These are phyloP conservation scores for Trichoderma aggressivum DNA, from an alignment of 2,329 filamentous ascomycete species.

Conservation along the genomic window DNA sequence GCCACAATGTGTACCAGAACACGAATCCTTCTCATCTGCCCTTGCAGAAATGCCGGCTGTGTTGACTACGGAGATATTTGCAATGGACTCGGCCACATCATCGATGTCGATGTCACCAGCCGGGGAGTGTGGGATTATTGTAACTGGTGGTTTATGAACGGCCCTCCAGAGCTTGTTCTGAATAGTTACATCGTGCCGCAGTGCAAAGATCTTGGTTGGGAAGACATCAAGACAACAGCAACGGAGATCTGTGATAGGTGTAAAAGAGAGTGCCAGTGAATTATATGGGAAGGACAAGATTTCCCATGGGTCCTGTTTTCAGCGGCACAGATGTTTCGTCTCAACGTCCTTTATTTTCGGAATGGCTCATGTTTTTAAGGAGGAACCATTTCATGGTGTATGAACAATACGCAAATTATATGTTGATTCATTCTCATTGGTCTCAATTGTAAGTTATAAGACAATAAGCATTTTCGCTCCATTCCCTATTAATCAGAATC, in stretches of 20 bases:
- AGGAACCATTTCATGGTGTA: not conserved
- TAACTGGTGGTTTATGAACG: slow-evolving; percentile 28
- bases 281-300: not conserved
- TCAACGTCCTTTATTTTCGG: not conserved
- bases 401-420: no score
- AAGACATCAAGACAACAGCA: slow-evolving; percentile 19
- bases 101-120: slow-evolving; percentile 23
- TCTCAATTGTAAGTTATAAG: not conserved
- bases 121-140: slow-evolving; percentile 28
- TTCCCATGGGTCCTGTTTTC: not conserved
- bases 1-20: slow-evolving; percentile 28
- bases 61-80: slow-evolving; percentile 22
- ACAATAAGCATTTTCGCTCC: not conserved
- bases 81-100: slow-evolving; percentile 25
- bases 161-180: slow-evolving; percentile 28
- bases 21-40: slow-evolving; percentile 26
- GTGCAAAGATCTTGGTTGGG: slow-evolving; percentile 26
- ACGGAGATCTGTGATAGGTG: slow-evolving; percentile 21
- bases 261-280: slow-evolving; percentile 17
- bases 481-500: not conserved
- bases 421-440: not conserved
- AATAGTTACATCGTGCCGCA: slow-evolving; percentile 28
- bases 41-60: slow-evolving; percentile 25
- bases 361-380: not conserved
- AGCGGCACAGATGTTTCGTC: not conserved